Evolutionary conservation across 805 yeast species (phyloP), one percentile per base, ranked within the genome.

Genomic region (Tetrapisispora iriomotensis): DNA sequence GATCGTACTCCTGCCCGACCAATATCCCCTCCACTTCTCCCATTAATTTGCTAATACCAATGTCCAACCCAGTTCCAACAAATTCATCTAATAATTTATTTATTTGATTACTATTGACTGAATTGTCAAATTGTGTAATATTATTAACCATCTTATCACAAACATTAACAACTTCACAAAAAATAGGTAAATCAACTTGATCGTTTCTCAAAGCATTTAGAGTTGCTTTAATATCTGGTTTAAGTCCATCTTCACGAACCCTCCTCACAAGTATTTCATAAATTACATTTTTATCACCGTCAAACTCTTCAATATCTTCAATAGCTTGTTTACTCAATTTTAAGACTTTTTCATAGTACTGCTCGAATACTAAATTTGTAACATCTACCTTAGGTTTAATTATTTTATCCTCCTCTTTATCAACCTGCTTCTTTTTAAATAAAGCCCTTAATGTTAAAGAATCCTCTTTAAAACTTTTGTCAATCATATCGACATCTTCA

Each of bases 41-140:
- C 61, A 87, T 78, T 28, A 92, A 68, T 8, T 87, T 88, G 44
- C 84, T 94, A 25, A 92, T 86, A 30, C 96, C 95, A n/a, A 82
- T 73, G 51, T 86, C 88, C 23, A 92, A 68, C 0, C 98, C 98
- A 52, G 82, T 83, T 0, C 97, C 98, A 15, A 92, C 96, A 54
- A 72, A 81, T 39, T 77, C 84, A 59, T 92, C 98, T 9, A 92
- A 72, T 62, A 77, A 66, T 7, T 75, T 75, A 53, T 92, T 98
- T 44, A 92, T 74, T 29, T 13, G 31, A 17, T 20, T 17, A 14
- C 20, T n/a, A n/a, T n/a, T n/a, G n/a, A n/a, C n/a, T n/a, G n/a
- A n/a, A n/a, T n/a, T n/a, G n/a, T n/a, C n/a, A n/a, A n/a, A n/a
- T n/a, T n/a, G n/a, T n/a, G n/a, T n/a, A n/a, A n/a, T n/a, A n/a